Base-by-base conservation (phyloP, 805 yeast species). In the Ogataea neopini region DNA sequence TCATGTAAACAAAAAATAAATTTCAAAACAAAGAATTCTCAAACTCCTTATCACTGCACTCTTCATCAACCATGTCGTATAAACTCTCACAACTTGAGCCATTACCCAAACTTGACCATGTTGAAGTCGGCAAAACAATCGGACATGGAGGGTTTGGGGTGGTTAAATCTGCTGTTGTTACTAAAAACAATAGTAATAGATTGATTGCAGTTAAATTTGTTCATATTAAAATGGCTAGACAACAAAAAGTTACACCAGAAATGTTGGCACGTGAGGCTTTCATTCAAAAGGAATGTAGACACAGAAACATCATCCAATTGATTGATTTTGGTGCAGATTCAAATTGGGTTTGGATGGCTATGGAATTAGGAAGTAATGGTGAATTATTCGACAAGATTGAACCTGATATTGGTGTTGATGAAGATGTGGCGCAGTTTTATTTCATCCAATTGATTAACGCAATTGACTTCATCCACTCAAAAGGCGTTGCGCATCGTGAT, bases 371-470 rank as follows among this genome's bases (percentile, higher is more conserved):
- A 1, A 74, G 75, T 20, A 87, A 88, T 49, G 94, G 94, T 13
- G 94, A 86, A 64, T 61, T 86, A 17, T 86, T 86, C 61, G 91
- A 85, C 57, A 86, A 85, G 63, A 85, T 86, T 50, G 89, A 84
- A 60, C 89, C 89, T 0, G 89, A 84, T 65, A 66, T 77, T 6
- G 90, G 90, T 1, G 81, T 84, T 2, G 85, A 80, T 52, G 77
- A 74, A 44, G 82, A 80, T 17, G 74, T 84, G 8, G 85, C 86
- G 1, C 87, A 83, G 48, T 80, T 84, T 60, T 84, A 83, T 59
- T 84, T 84, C 58, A 74, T 73, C 44, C 94, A 86, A 59, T 64
- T 86, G 48, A 69, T 83, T 2, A 76, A 74, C 44, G 88, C 88
- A 0, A 67, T 85, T 8, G 74, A 71, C 17, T 84, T 75, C 52